These are phyloP conservation scores for Simplicillium sp. DNA, from an alignment of 2,329 filamentous ascomycete genomes.

Conservation along the genomic window DNA sequence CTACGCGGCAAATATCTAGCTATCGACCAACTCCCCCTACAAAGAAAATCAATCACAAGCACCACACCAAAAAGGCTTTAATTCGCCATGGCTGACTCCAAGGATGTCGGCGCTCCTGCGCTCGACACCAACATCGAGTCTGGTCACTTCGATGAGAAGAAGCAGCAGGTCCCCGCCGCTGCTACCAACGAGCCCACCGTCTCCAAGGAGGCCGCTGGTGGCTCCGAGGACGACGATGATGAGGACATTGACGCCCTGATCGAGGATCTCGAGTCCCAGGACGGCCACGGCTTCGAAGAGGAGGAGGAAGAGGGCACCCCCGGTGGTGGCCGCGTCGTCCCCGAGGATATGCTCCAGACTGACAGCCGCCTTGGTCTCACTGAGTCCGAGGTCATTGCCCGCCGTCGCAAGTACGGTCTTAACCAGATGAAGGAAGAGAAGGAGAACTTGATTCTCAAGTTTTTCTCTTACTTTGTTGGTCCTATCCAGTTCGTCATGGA, in stretches of 20 bases:
- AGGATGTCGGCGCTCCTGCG: conserved; percentile 42
- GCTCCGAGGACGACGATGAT: conserved; percentile 60
- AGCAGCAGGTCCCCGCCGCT: conserved; percentile 20
- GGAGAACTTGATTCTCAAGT: conserved; percentile 77
- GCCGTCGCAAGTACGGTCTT: conserved; percentile 65
- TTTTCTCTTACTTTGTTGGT: conserved; percentile 73
- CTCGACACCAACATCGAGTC: conserved; percentile 56
- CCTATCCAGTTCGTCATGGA: conserved; percentile 95
- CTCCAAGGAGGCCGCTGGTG: conserved; percentile 32
- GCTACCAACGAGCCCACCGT: conserved; percentile 23
- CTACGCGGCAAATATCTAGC: conserved; percentile 8
- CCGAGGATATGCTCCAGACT: conserved; percentile 71
- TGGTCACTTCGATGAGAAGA: conserved; percentile 58
- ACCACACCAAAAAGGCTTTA: neutral
- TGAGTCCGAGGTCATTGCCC: conserved; percentile 53
- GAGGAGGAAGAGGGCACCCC: conserved; percentile 44
- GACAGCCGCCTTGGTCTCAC: conserved; percentile 65
- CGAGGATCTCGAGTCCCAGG: conserved; percentile 75
- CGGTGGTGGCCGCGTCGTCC: conserved; percentile 50
- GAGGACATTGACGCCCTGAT: conserved; percentile 83
- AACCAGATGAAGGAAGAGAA: conserved; percentile 92
- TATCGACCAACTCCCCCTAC: conserved; percentile 10
- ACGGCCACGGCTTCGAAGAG: conserved; percentile 58
- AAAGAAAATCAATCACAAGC: conserved; percentile 11
- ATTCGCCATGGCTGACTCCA: conserved; percentile 43